Conservation (phyloP, 192 early-diverging fungal genomes). For the Coemansia sp. region DNA sequence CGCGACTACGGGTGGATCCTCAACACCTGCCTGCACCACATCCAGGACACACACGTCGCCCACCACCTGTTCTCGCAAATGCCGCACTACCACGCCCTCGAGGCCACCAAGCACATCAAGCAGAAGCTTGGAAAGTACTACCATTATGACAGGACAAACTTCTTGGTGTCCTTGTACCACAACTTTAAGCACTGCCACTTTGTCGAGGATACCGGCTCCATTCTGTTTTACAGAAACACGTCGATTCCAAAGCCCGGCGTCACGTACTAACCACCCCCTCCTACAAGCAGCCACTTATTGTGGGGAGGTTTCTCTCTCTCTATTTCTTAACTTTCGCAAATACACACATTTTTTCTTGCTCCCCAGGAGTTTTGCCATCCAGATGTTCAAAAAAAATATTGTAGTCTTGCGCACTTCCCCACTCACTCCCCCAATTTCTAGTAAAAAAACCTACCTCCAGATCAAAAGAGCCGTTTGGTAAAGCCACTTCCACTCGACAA, state of each 20-base stretch:
- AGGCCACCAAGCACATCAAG: conserved; percentile 83
- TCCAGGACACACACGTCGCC: conserved; percentile 90
- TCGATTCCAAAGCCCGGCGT: conserved; percentile 24
- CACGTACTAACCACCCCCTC: not conserved
- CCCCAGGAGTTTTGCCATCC: no score
- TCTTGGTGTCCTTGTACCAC: conserved; percentile 69
- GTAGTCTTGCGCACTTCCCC: no score
- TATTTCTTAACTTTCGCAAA: not conserved
- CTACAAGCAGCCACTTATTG: no score
- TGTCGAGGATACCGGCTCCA: conserved; percentile 89
- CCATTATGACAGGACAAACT: conserved; percentile 70
- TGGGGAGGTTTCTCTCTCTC: not conserved
- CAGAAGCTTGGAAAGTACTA: conserved; percentile 85
- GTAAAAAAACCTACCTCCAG: no score
- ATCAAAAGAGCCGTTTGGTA: conserved; percentile 44
- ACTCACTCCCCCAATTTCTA: no score
- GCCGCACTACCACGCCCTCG: conserved; percentile 93
- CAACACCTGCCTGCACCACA: conserved; percentile 79
- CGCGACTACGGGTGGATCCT: conserved; percentile 86
- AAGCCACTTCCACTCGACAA: conserved; percentile 19
- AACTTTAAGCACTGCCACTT: conserved; percentile 76
- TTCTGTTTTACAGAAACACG: conserved; percentile 65
- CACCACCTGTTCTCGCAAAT: conserved; percentile 98
- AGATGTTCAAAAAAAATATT: no score
- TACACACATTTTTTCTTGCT: no score